phyloP scores from a whole-genome alignment of 169 alveolate species.

The Plasmodium billcollinsi region DNA sequence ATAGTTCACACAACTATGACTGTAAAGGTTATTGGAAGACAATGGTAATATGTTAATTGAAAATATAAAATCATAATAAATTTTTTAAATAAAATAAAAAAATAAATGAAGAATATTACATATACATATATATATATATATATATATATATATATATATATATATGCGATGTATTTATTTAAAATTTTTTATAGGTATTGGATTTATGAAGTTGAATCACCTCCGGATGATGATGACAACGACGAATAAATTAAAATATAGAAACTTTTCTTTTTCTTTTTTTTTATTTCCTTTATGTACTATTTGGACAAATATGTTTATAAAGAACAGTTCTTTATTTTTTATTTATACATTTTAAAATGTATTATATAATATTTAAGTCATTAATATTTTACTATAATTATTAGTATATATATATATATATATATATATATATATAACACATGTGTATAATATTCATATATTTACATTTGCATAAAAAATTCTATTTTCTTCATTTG shows the following conservation, averaged over 20 bases:
- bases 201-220: slow-evolving; percentile 93
- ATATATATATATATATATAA: neutral
- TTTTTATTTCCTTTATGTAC: neutral
- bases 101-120: neutral
- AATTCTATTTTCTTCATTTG: neutral
- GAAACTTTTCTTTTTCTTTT: neutral
- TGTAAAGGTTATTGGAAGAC: slow-evolving; percentile 91
- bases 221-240: slow-evolving; percentile 84
- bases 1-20: slow-evolving; percentile 91
- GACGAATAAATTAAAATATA: slow-evolving; percentile 14
- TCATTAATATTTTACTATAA: slow-evolving; percentile 6
- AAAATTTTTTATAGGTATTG: slow-evolving; percentile 82
- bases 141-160: neutral
- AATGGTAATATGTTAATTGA: slow-evolving; percentile 82
- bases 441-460: neutral
- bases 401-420: neutral
- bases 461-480: neutral
- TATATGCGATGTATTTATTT: neutral
- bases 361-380: too few species aligned
- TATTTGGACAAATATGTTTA: neutral
- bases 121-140: neutral
- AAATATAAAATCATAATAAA: neutral
- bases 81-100: neutral
- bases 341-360: neutral
- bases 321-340: neutral